Evolutionary conservation across 805 yeast genomes (phyloP), one percentile per base, ranked within the genome.

Genomic region (Zygosaccharomyces gambellarensis): DNA sequence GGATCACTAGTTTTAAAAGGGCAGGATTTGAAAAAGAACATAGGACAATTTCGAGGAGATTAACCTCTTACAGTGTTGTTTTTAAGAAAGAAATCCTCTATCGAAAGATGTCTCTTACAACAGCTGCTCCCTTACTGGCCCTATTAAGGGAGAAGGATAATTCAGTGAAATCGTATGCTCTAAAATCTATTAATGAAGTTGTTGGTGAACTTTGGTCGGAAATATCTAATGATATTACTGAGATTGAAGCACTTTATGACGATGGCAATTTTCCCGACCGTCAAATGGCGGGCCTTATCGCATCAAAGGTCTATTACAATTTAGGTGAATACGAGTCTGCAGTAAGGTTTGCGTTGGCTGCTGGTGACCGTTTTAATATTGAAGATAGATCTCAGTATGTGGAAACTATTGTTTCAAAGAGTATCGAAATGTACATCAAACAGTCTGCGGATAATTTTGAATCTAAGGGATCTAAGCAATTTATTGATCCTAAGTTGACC

Each of bases 121-220:
- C 95, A 38, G 97, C 98, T 43, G 90, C 95, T 32, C 95, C 97
- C 39, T 86, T 87, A 60, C 77, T 94, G 69, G 96, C 98, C 36
- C 79, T 94, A 54, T 76, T 94, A 64, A 81, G 82, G 53, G 99
- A 94, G 71, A 76, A 82, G 7, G 97, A 94, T 66, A 71, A 78
- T 44, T 70, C 77, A 46, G 79, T 94, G 57, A 90, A 89, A 68
- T 75, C 84, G 31, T 87, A 88, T 65, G 99, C 98, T 17, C 77
- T 94, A 63, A 74, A 83, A 49, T 83, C 95, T 17, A 79, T 94
- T 57, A 87, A 90, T 65, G 78, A 73, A 25, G 79, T 86, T 45
- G 97, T 89, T 45, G 96, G 90, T 71, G 90, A 88, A 68, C 77
- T 89, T 51, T 94, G 99, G 99, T 89, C 99, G 2, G 98, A 94